Evolutionary conservation across 2,329 filamentous ascomycete species (phyloP).

Genomic region (Neofusicoccum sp.): DNA sequence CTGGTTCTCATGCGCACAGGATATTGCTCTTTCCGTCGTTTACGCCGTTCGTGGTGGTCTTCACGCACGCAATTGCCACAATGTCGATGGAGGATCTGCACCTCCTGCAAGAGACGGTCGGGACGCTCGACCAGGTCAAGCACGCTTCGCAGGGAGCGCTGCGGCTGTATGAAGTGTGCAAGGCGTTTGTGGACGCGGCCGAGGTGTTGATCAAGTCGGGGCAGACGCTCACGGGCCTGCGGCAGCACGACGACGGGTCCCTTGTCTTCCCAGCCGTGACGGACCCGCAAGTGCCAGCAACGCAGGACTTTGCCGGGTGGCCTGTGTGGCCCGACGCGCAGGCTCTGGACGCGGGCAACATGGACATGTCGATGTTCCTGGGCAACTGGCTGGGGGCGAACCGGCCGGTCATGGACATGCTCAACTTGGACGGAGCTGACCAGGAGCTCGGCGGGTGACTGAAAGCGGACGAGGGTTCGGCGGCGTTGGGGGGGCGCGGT

Average conservation of each 20-base stretch:
- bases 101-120: conserved; percentile 19
- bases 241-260: conserved; percentile 20
- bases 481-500: not conserved
- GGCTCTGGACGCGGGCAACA: not conserved
- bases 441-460: not conserved
- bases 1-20: not conserved
- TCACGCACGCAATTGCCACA: conserved; percentile 21
- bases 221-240: conserved; percentile 19
- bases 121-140: conserved; percentile 18
- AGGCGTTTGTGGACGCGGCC: conserved; percentile 19
- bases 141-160: conserved; percentile 17
- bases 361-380: conserved; percentile 13
- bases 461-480: not conserved
- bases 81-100: conserved; percentile 13
- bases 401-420: conserved; percentile 10
- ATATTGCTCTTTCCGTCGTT: conserved; percentile 21
- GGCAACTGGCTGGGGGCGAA: conserved; percentile 12
- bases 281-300: conserved; percentile 20
- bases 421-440: not conserved
- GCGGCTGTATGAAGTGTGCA: conserved; percentile 20
- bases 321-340: not conserved
- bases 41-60: conserved; percentile 20
- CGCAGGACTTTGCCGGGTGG: conserved; percentile 23
- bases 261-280: conserved; percentile 30
- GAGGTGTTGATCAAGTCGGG: conserved; percentile 19